Conservation (phyloP, 2,329 filamentous ascomycete species). For the Celoporthe dispersa region DNA sequence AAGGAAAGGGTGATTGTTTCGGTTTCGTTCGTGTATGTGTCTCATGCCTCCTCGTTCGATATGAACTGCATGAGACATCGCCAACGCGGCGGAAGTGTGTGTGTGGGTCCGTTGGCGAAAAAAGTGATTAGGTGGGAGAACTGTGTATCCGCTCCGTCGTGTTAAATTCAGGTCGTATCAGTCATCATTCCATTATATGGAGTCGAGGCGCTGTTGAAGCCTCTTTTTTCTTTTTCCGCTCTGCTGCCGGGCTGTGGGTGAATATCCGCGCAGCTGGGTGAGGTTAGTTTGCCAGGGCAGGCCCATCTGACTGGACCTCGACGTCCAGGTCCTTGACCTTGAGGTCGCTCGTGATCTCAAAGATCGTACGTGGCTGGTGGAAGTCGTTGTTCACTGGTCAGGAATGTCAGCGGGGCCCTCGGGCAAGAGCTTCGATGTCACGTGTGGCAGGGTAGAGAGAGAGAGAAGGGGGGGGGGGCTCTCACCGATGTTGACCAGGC, state of each 20-base stretch:
- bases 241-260: conserved; percentile 21
- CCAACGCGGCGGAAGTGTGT: not conserved
- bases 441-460: not conserved
- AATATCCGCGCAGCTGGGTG: not conserved
- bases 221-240: conserved; percentile 21
- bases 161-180: conserved; percentile 34
- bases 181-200: conserved; percentile 29
- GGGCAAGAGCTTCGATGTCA: no score
- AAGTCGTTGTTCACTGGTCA: conserved; percentile 92
- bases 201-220: conserved; percentile 26
- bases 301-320: conserved; percentile 37
- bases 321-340: conserved; percentile 67
- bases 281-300: conserved; percentile 15
- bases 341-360: conserved; percentile 82
- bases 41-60: not conserved
- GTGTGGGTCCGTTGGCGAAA: conserved; percentile 6
- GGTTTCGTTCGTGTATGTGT: conserved; percentile 7
- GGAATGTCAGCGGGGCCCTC: not conserved
- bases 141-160: conserved; percentile 30
- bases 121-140: conserved; percentile 28
- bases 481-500: conserved; percentile 91
- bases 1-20: conserved; percentile 30
- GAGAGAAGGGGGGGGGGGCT: conserved; percentile 17
- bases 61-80: conserved; percentile 26
- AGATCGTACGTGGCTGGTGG: conserved; percentile 80